Conservation (phyloP, 2,329 filamentous ascomycete species). For the Aspergillus calidoustus region DNA sequence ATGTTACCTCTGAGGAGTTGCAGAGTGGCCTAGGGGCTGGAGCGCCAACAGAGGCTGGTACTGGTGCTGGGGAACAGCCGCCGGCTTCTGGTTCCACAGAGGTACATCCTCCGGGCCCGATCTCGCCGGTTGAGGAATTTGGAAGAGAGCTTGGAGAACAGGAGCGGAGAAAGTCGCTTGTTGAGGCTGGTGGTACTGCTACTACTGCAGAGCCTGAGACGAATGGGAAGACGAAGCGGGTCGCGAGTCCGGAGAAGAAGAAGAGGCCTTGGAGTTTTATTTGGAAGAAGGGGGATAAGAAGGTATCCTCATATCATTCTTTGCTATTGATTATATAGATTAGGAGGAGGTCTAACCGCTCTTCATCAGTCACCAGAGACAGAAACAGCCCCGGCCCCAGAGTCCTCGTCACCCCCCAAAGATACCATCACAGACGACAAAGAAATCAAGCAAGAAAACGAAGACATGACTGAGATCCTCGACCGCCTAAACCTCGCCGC, state of each 20-base stretch:
- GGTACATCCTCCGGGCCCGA: constrained; percentile 55
- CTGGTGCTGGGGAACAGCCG: not conserved
- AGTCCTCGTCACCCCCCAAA: not conserved
- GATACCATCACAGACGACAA: constrained; percentile 30
- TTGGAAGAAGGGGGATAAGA: constrained; percentile 43
- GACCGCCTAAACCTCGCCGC: constrained; percentile 83
- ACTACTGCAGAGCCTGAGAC: constrained; percentile 26
- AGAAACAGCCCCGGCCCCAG: not conserved
- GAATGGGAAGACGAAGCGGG: not conserved
- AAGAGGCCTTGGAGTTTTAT: constrained; percentile 47
- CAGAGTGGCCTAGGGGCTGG: not conserved
- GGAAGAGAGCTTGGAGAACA: constrained; percentile 37
- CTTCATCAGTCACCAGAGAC: constrained; percentile 10
- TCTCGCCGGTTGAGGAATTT: constrained; percentile 52
- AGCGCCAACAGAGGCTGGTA: constrained; percentile 9
- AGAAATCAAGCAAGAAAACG: constrained; percentile 62
- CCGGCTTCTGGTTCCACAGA: constrained; percentile 28
- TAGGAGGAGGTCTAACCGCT: not conserved
- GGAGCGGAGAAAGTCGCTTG: constrained; percentile 37
- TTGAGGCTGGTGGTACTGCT: constrained; percentile 10
- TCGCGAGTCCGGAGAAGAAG: constrained; percentile 31
- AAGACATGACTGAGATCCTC: constrained; percentile 78
- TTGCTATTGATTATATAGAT: not conserved
- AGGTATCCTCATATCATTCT: constrained; percentile 25
- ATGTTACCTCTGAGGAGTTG: constrained; percentile 51